Conservation (phyloP, 129 eudicot species). For the Saussurea involucrata region DNA sequence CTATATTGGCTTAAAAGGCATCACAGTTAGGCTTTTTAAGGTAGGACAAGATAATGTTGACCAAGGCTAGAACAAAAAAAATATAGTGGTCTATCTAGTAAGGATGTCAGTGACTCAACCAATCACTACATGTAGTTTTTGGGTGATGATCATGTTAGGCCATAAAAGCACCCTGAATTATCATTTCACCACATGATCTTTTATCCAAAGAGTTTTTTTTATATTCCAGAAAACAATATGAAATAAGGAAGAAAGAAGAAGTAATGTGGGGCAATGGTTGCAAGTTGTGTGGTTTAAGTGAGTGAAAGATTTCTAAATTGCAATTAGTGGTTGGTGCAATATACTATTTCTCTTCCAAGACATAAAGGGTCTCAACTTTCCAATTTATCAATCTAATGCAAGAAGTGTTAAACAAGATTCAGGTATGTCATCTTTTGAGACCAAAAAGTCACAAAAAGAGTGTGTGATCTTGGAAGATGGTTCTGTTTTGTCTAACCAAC, state of each 20-base stretch:
- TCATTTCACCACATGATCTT: slow-evolving; percentile 15
- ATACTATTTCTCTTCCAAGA: slow-evolving; percentile 10
- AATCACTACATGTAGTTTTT: slow-evolving; percentile 23
- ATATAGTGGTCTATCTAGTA: slow-evolving; percentile 25
- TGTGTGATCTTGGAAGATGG: slow-evolving; percentile 36
- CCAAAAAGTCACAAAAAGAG: slow-evolving; percentile 35
- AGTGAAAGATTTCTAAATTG: slow-evolving; percentile 16
- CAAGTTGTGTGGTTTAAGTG: slow-evolving; percentile 20
- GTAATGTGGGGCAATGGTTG: slow-evolving; percentile 13
- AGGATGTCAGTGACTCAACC: slow-evolving; percentile 25
- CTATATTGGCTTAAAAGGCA: slow-evolving; percentile 10
- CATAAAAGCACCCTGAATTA: slow-evolving; percentile 9
- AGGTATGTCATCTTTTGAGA: slow-evolving; percentile 35
- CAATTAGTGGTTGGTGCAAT: slow-evolving; percentile 36
- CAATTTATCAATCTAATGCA: slow-evolving; percentile 3
- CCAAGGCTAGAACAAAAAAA: slow-evolving; percentile 4
- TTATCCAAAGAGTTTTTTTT: slow-evolving; percentile 6
- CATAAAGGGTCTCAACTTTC: slow-evolving; percentile 18
- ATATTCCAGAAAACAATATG: slow-evolving; percentile 17
- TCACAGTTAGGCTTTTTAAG: slow-evolving; percentile 21
- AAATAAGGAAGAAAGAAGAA: neutral
- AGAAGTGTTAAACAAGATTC: slow-evolving; percentile 22
- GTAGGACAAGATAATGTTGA: slow-evolving; percentile 21
- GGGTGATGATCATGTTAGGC: slow-evolving; percentile 19
- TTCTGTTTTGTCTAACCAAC: slow-evolving; percentile 33